Conservation (phyloP, 163 green algal species). For the Prototheca wickerhamii region DNA sequence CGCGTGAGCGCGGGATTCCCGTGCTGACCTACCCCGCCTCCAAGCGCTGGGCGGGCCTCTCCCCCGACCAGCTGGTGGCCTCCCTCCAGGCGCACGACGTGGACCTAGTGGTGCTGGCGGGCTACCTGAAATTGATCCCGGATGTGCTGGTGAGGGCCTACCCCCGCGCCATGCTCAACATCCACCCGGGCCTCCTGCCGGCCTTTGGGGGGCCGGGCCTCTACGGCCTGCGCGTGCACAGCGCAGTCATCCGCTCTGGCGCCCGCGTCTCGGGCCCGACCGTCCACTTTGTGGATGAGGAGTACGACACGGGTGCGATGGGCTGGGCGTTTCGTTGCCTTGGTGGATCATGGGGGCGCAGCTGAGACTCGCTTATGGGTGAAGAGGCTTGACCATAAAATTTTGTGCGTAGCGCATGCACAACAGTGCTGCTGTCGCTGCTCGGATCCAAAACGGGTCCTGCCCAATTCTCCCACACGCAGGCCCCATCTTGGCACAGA, state of each 20-base stretch:
- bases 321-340: no score
- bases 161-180: slow-evolving; percentile 87
- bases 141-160: slow-evolving; percentile 54
- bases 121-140: slow-evolving; percentile 89
- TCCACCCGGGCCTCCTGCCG: slow-evolving; percentile 94
- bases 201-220: slow-evolving; percentile 92
- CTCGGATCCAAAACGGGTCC: not conserved
- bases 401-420: no score
- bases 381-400: no score
- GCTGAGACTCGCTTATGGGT: no score
- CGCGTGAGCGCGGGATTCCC: slow-evolving; percentile 60
- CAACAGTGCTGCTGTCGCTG: no score
- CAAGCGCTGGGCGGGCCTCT: slow-evolving; percentile 28
- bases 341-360: no score
- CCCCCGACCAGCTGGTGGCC: slow-evolving; percentile 9
- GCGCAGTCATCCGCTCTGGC: slow-evolving; percentile 80
- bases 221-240: slow-evolving; percentile 86
- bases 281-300: slow-evolving; percentile 97
- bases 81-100: slow-evolving; percentile 32
- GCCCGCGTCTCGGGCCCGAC: slow-evolving; percentile 68
- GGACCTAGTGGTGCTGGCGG: slow-evolving; percentile 83
- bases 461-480: not conserved
- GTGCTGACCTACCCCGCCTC: slow-evolving; percentile 62
- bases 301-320: slow-evolving; percentile 82
- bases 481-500: slow-evolving; percentile 85